Evolutionary conservation across 305 asterid species (phyloP), one percentile per base, ranked within the genome.

Genomic region (Solanum hybrid): DNA sequence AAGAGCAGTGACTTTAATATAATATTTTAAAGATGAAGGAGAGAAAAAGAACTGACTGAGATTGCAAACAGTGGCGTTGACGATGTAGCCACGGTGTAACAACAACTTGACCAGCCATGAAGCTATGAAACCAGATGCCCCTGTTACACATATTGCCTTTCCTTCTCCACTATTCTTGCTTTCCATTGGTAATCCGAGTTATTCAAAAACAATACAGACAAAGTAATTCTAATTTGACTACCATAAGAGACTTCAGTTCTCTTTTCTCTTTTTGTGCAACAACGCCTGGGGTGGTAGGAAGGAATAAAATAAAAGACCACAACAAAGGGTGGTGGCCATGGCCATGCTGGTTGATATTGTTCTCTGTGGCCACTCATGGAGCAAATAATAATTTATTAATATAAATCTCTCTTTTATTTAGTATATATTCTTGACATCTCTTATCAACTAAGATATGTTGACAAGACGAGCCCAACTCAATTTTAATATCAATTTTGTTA

Each of bases 121-220:
- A 32, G 92, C 93, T 3, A 92, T 85, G 92, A 11, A 92, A 11
- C 94, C 92, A 2, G 94, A 91, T 2, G 91, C 94, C 76, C 94
- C 92, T 3, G 93, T 92, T 22, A 92, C 94, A 24, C 93, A 90
- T 19, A 91, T 92, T 51, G 85, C 89, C 35, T 90, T 91, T 19
- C 91, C 78, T 24, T 78, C 36, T 88, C 64, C 90, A 60, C 31
- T 26, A 32, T 35, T 69, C 22, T 69, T 69, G 60, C 5, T 11
- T 36, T 7, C 78, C 26, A 40, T 40, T 40, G 15, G 24, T 34
- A 79, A 51, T 51, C 66, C 66, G 12, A n/a, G n/a, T 29, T 19
- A 9, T 80, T 80, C 66, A 38, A 40, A 38, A 10, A 40, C 36
- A 40, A 80, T 9, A 17, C 19, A 81, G 8, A 42, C 51, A 26